Base-by-base conservation (phyloP, 257 asterid genomes). In the Petrea volubilis region DNA sequence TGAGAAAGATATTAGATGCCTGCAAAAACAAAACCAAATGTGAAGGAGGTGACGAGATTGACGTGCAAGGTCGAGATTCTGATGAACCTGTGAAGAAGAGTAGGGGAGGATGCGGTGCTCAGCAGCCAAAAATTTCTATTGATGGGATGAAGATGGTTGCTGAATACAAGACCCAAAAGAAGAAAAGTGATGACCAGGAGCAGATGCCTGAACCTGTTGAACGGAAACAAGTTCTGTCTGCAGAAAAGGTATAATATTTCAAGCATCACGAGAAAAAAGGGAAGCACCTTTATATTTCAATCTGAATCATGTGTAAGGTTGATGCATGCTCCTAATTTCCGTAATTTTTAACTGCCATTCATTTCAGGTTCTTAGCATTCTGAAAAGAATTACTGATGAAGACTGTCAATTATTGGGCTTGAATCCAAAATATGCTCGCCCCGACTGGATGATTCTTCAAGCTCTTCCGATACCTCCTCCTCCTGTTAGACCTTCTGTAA, bases 391-490 rank as follows among this genome's bases (percentile, higher is more conserved):
- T 72, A 92, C 94, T 71, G 99, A 95, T 73, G 98, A 92, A 66
- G 99, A 95, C 68, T 95, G 97, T 71, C 69, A 74, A 21, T 67
- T 78, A 60, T 67, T 95, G 82, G 99, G 99, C 50, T 87, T 95
- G 75, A 85, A 84, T 68, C 99, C 98, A 3, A 84, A 92, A 78
- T 95, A 66, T 75, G 99, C 99, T 34, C 99, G 99, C 44, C 99
- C 99, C 12, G 99, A 95, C 64, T 95, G 99, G 99, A 92, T 95
- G 99, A 95, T 95, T 79, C 97, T 95, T 80, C 99, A 95, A 88
- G 99, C 78, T 78, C 99, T 95, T 75, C 99, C 98, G 13, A 85
- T 95, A 52, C 99, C 99, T 41, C 99, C 99, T 38, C 99, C 99
- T 46, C 99, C 99, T 41, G 99, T 95, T 76, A 86, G 99, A 73